These are phyloP conservation scores for Neurospora sp. DNA, from an alignment of 2,329 filamentous ascomycete species.

Conservation along the genomic window DNA sequence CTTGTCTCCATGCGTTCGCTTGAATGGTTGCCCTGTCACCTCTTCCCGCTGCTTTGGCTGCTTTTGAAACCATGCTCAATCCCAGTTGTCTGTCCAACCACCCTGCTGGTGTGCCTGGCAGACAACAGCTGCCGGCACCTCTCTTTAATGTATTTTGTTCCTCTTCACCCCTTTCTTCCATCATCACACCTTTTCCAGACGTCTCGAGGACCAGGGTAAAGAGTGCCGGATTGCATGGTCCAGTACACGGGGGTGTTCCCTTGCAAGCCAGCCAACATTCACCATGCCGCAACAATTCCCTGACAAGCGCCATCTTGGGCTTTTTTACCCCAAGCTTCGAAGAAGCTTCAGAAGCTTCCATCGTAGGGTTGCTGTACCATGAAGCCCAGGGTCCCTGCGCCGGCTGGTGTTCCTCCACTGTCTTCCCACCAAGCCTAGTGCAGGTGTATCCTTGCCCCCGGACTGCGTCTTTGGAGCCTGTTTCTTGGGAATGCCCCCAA, in stretches of 20 bases:
- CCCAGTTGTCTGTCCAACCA: conserved; percentile 4
- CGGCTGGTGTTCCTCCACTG: background rate
- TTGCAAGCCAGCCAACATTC: background rate
- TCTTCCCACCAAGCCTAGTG: background rate
- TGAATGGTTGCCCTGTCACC: conserved; percentile 10
- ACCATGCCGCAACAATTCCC: background rate
- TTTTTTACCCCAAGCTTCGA: background rate
- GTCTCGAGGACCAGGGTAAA: background rate
- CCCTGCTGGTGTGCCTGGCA: background rate
- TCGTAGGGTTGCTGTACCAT: background rate
- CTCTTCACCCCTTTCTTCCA: conserved; percentile 4
- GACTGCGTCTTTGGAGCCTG: background rate
- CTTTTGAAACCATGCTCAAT: conserved; percentile 7
- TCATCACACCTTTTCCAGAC: background rate
- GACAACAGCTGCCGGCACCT: background rate
- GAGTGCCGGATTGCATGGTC: background rate
- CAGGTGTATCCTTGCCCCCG: background rate
- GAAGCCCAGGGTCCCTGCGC: background rate
- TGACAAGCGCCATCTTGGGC: background rate
- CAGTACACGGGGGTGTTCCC: background rate
- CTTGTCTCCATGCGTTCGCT: conserved; percentile 8
- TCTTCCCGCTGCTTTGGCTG: conserved; percentile 13
- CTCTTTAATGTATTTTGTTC: background rate
- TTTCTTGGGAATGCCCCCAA: background rate
- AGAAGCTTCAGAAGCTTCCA: background rate